Conservation (phyloP, 768 basidiomycete genomes). For the Hypholoma fasciculare region DNA sequence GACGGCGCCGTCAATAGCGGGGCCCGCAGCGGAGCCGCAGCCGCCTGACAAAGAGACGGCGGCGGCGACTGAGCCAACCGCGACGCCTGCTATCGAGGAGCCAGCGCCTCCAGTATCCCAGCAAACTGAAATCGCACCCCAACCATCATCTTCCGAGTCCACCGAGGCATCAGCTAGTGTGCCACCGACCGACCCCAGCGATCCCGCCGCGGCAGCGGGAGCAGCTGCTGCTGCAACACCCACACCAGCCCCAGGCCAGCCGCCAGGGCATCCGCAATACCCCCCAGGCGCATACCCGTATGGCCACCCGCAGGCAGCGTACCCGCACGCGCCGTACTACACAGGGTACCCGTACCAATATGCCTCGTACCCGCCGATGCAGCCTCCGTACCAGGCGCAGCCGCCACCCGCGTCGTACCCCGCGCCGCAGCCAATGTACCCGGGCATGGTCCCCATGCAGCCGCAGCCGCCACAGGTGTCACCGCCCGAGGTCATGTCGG, state of each 20-base stretch:
- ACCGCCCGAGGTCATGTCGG: slow-evolving; percentile 25
- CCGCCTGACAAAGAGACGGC: slow-evolving; percentile 21
- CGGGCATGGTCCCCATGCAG: slow-evolving; percentile 12
- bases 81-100: neutral
- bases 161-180: neutral
- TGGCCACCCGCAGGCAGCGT: slow-evolving; percentile 47
- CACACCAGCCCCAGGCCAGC: slow-evolving; percentile 17
- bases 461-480: slow-evolving; percentile 22
- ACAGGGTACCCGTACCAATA: slow-evolving; percentile 47
- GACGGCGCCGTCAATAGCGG: slow-evolving; percentile 6
- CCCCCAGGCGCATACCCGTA: slow-evolving; percentile 60
- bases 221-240: slow-evolving; percentile 11
- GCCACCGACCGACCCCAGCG: no score
- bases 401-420: slow-evolving; percentile 23
- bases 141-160: neutral
- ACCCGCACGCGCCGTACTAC: slow-evolving; percentile 72
- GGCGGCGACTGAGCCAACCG: slow-evolving; percentile 10
- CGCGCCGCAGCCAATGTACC: slow-evolving; percentile 19
- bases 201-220: no score
- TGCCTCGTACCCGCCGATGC: slow-evolving; percentile 40
- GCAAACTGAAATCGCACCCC: neutral
- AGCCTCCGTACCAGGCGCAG: slow-evolving; percentile 42
- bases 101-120: neutral
- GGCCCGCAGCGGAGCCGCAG: slow-evolving; percentile 20
- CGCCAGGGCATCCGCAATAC: slow-evolving; percentile 29